Base-by-base conservation (phyloP, 106 monocot species). In the Posidonia australis region DNA sequence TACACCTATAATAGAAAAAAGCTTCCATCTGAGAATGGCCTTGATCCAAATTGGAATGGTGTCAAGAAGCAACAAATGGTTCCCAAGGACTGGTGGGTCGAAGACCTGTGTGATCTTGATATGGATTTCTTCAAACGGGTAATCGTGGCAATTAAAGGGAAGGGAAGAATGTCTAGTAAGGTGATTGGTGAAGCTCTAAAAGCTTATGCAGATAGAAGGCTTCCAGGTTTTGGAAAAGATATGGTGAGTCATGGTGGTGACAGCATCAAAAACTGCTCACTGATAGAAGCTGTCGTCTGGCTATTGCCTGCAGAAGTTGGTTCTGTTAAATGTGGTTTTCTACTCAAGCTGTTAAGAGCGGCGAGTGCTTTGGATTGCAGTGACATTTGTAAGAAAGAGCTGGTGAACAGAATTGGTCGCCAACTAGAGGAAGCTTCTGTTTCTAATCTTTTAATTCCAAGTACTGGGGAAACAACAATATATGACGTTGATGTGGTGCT, bases 31-130 rank as follows among this genome's bases (percentile, higher is more conserved):
- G 86, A 77, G 44, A 77, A 80, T 69, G 71, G 77, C 19, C 28
- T 69, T 12, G 79, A 84, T 63, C 2, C 69, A 46, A 72, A 82
- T n/a, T 82, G 84, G 82, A 82, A 89, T 71, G 84, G 82, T 10
- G 84, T 89, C 32, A 67, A 32, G 28, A 85, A 85, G 56, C 70
- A 73, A n/a, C 80, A 76, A 28, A 45, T 63, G 21, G 89, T 94
- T 16, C 93, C 93, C 7, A 80, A 80, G 71, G 89, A 94, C 51
- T 94, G 93, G 93, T 94, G 89, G 89, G 86, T 86, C 42, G 93
- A 94, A 49, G 93, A 94, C 26, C 52, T 94, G 1, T 82, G 78
- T 57, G 89, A 94, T 13, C 79, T 89, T 46, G 93, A 86, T 3
- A 68, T 89, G 46, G 86, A 86, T 67, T 68, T 69, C 20, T 94